These are phyloP conservation scores for Austroboletus rostrupii DNA, from an alignment of 1,284 basidiomycete species.

Conservation along the genomic window DNA sequence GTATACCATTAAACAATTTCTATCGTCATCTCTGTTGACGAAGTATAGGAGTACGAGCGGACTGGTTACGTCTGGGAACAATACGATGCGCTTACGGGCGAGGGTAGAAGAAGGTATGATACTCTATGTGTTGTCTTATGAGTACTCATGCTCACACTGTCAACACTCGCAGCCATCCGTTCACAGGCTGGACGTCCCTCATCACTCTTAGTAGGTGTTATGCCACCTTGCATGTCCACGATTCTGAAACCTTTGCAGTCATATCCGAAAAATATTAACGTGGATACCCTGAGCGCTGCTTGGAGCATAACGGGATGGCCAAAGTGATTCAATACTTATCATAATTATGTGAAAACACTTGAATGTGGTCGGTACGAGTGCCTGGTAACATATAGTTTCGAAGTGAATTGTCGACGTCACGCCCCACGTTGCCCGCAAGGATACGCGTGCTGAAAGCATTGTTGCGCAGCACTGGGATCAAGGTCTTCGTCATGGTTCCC, in stretches of 20 bases:
- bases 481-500: no score
- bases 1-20: constrained; percentile 34
- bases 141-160: constrained; percentile 5
- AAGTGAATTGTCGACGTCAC: neutral
- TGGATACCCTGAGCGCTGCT: neutral
- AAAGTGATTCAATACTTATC: neutral
- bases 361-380: neutral
- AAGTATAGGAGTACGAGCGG: constrained; percentile 76
- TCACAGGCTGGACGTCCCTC: constrained; percentile 90
- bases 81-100: constrained; percentile 80
- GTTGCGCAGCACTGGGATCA: no score
- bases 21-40: constrained; percentile 10
- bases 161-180: constrained; percentile 65
- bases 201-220: constrained; percentile 65
- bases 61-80: constrained; percentile 97
- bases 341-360: neutral
- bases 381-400: neutral
- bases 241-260: constrained; percentile 34
- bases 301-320: neutral
- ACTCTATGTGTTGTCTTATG: constrained; percentile 1
- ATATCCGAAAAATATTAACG: constrained; percentile 55
- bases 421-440: no score
- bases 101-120: constrained; percentile 75
- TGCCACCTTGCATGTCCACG: constrained; percentile 11
- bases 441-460: no score